Evolutionary conservation across 768 basidiomycete species (phyloP).

Genomic region (Russula vinacea): DNA sequence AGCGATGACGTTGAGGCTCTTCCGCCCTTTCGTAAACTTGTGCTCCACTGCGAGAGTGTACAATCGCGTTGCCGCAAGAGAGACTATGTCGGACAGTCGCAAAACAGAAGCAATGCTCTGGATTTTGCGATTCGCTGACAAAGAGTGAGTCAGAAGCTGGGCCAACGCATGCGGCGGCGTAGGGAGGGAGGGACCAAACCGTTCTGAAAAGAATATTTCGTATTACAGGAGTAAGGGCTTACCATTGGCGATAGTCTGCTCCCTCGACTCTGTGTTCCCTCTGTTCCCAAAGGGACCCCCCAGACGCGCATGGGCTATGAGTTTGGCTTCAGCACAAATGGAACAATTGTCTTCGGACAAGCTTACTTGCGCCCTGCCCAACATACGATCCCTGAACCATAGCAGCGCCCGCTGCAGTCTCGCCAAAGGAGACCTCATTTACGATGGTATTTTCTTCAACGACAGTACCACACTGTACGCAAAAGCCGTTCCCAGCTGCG

Average conservation of each 20-base stretch:
- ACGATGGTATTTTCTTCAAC: slow-evolving; percentile 93
- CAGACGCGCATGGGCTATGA: slow-evolving; percentile 74
- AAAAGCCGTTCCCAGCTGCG: slow-evolving; percentile 82
- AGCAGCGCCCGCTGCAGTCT: slow-evolving; percentile 86
- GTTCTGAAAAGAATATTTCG: neutral
- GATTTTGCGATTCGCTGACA: slow-evolving; percentile 75
- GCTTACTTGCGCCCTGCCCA: slow-evolving; percentile 84
- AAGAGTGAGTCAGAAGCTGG: neutral
- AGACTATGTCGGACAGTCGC: slow-evolving; percentile 74
- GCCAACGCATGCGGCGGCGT: neutral
- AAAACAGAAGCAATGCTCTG: slow-evolving; percentile 76
- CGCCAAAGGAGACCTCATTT: slow-evolving; percentile 93
- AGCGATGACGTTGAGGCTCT: slow-evolving; percentile 89
- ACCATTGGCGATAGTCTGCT: slow-evolving; percentile 92
- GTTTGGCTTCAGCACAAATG: slow-evolving; percentile 5
- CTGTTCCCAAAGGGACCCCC: slow-evolving; percentile 79
- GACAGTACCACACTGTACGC: slow-evolving; percentile 82
- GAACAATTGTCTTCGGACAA: neutral
- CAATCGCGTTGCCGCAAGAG: slow-evolving; percentile 76
- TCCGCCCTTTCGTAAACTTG: slow-evolving; percentile 90
- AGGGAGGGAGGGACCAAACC: no score
- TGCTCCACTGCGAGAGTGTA: slow-evolving; percentile 93
- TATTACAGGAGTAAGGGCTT: slow-evolving; percentile 31
- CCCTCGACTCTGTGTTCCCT: slow-evolving; percentile 76
- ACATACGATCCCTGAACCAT: slow-evolving; percentile 96